Conservation (phyloP, 495 filamentous ascomycete genomes). For the Cladorrhinum samala region DNA sequence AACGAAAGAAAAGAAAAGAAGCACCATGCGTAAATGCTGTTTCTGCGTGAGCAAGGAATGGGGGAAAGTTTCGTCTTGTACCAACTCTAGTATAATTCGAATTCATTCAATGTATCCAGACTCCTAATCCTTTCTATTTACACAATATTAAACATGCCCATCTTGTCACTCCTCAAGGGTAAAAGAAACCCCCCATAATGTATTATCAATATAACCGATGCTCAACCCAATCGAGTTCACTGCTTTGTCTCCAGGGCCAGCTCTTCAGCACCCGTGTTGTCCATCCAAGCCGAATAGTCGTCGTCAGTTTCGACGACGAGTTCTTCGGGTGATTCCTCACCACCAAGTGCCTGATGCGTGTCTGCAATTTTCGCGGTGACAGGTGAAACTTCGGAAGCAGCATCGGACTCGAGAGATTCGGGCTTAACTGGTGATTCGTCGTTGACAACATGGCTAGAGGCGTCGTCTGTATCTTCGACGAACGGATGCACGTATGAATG, state of each 20-base stretch:
- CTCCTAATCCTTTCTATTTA: too few relatives aligned
- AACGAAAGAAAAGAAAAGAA: too few relatives aligned
- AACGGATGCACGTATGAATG: slow-evolving; percentile 35
- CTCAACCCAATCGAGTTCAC: too few relatives aligned
- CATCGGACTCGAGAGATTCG: neutral
- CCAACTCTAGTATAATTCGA: too few relatives aligned
- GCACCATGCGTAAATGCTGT: too few relatives aligned
- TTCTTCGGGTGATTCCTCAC: neutral
- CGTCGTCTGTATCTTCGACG: slow-evolving; percentile 35
- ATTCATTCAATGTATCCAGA: too few relatives aligned
- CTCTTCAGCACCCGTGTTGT: slow-evolving; percentile 15
- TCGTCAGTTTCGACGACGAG: slow-evolving; percentile 19
- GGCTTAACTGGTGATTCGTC: neutral
- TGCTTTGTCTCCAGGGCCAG: neutral
- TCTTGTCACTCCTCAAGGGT: too few relatives aligned
- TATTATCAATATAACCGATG: too few relatives aligned
- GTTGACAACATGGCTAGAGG: neutral
- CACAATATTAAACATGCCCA: too few relatives aligned
- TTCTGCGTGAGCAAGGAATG: too few relatives aligned
- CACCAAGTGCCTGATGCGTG: neutral
- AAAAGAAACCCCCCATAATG: too few relatives aligned
- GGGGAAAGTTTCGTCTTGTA: too few relatives aligned
- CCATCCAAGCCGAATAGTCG: slow-evolving; percentile 34
- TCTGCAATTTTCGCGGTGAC: neutral
- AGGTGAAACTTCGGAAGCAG: neutral